Evolutionary conservation across 140 eudicot genomes (phyloP).

Genomic region (Anethum foeniculum): DNA sequence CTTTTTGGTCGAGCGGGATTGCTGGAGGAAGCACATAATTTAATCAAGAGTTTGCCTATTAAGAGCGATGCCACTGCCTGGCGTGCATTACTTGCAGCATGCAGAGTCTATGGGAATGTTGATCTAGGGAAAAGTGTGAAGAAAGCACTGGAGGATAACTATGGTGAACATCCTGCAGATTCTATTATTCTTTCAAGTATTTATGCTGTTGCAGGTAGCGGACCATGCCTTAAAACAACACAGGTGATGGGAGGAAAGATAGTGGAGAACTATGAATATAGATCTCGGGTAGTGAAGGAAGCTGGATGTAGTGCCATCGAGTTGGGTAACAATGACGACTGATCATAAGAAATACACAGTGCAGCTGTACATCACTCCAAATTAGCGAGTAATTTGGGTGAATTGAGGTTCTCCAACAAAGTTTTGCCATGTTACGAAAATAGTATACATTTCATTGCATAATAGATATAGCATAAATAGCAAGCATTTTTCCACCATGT

Average conservation of each 20-base stretch:
- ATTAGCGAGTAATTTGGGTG: background rate
- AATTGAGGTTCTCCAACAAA: background rate
- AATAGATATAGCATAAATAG: background rate
- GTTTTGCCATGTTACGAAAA: background rate
- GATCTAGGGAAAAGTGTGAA: conserved; percentile 26
- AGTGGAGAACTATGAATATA: conserved; percentile 1
- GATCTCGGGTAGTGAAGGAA: conserved; percentile 10
- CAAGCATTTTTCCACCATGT: background rate
- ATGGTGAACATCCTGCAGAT: conserved; percentile 35
- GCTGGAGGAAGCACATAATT: conserved; percentile 44
- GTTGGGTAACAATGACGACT: conserved; percentile 5
- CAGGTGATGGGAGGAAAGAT: conserved; percentile 5
- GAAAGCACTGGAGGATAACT: conserved; percentile 10
- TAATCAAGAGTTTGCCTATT: conserved; percentile 24
- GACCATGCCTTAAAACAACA: conserved; percentile 3
- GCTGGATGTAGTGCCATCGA: conserved; percentile 26
- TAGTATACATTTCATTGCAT: background rate
- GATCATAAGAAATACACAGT: background rate
- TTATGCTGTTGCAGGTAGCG: conserved; percentile 27
- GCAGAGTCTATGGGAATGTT: conserved; percentile 26
- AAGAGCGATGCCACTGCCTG: conserved; percentile 33
- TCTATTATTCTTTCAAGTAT: conserved; percentile 20
- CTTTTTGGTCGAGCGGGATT: conserved; percentile 55
- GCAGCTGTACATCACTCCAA: background rate
- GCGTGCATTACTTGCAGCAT: conserved; percentile 35